Conservation (phyloP, 192 early-diverging fungal genomes). For the Rhizoclosmatium globosum region DNA sequence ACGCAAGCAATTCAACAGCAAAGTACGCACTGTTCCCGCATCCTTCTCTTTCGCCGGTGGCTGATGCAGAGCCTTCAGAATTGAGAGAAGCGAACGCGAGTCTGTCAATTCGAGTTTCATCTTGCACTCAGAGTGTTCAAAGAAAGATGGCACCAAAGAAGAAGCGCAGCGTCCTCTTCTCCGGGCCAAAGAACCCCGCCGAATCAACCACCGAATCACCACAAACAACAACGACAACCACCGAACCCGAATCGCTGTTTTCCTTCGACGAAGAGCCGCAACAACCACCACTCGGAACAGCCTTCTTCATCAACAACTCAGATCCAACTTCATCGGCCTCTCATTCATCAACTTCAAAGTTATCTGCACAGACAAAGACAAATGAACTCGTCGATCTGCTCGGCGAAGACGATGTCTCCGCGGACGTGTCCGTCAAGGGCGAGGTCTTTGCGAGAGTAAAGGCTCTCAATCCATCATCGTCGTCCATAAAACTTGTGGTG, state of each 20-base stretch:
- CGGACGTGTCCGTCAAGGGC: background rate
- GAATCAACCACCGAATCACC: background rate
- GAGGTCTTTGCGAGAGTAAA: background rate
- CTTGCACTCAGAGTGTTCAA: background rate
- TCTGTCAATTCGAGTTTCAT: background rate
- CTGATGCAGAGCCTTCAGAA: constrained; percentile 5
- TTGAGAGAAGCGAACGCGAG: constrained; percentile 5
- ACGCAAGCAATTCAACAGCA: background rate
- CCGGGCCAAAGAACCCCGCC: background rate
- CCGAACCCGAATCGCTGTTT: background rate
- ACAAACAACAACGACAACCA: background rate
- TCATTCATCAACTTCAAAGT: background rate
- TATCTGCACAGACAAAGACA: background rate
- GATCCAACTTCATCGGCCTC: background rate
- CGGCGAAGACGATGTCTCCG: background rate
- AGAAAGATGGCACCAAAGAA: background rate
- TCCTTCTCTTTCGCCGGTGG: background rate
- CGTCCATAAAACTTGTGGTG: background rate
- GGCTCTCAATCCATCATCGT: background rate
- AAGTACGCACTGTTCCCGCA: background rate
- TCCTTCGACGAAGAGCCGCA: constrained; percentile 1
- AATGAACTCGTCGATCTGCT: background rate
- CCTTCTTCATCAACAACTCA: background rate
- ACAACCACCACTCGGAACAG: background rate
- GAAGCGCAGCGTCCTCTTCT: background rate